phyloP scores from a whole-genome alignment of 2,329 filamentous ascomycete species.

The Pseudogymnoascus sp. region DNA sequence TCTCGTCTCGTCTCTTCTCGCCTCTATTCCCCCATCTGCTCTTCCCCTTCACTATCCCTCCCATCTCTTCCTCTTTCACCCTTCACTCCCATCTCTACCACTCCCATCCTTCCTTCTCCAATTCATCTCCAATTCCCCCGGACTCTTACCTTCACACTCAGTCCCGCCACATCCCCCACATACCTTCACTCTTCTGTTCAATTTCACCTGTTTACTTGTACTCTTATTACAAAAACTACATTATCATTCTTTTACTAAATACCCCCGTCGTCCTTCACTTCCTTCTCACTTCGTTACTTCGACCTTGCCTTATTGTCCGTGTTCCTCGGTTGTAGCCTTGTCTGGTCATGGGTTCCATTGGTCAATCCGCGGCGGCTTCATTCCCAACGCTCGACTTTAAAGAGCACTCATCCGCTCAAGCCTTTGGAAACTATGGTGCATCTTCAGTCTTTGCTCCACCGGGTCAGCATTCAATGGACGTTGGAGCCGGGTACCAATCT shows the following conservation, averaged over 20 bases:
- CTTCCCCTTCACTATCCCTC: slow-evolving; percentile 2
- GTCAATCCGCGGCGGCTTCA: slow-evolving; percentile 9
- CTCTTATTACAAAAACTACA: background rate
- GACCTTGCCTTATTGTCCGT: background rate
- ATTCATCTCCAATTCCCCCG: background rate
- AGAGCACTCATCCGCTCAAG: background rate
- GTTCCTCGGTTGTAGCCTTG: slow-evolving; percentile 6
- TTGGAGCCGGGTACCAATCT: slow-evolving; percentile 12
- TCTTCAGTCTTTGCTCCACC: background rate
- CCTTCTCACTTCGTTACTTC: slow-evolving; percentile 1
- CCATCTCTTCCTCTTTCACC: slow-evolving; percentile 9
- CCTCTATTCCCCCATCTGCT: slow-evolving; percentile 3
- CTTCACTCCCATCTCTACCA: slow-evolving; percentile 1
- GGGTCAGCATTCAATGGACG: background rate
- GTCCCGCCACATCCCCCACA: background rate
- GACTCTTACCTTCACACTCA: background rate
- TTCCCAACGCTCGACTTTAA: background rate
- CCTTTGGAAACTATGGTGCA: background rate
- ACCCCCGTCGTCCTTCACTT: background rate
- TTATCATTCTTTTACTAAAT: slow-evolving; percentile 4
- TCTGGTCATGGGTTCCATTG: slow-evolving; percentile 8
- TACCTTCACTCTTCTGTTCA: background rate
- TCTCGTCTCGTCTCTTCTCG: slow-evolving; percentile 13
- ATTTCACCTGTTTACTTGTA: background rate
- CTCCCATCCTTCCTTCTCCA: background rate